Conservation (phyloP, 2,329 filamentous ascomycete species). For the Massarina eburnea region DNA sequence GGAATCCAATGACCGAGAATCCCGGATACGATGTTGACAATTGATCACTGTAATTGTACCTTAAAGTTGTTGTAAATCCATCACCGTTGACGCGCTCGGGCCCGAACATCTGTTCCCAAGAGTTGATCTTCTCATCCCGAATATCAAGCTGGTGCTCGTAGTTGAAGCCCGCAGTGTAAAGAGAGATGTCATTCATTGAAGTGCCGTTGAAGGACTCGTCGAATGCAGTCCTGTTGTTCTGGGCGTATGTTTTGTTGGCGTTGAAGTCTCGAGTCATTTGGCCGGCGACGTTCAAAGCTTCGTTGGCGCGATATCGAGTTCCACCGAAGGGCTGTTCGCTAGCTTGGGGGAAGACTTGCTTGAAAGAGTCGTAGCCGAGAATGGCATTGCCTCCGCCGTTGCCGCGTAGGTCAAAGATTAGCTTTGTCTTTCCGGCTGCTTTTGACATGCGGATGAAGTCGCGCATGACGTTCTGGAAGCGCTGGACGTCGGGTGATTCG, state of each 20-base stretch:
- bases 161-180: slow-evolving; percentile 33
- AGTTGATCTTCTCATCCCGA: slow-evolving; percentile 30
- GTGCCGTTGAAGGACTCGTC: slow-evolving; percentile 22
- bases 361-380: slow-evolving; percentile 51
- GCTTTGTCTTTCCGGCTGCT: slow-evolving; percentile 56
- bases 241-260: slow-evolving; percentile 29
- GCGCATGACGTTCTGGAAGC: slow-evolving; percentile 45
- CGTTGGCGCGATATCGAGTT: slow-evolving; percentile 51
- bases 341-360: slow-evolving; percentile 55
- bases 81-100: slow-evolving; percentile 35
- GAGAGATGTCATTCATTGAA: slow-evolving; percentile 24
- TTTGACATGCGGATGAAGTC: slow-evolving; percentile 53
- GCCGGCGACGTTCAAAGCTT: slow-evolving; percentile 41
- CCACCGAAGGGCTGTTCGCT: slow-evolving; percentile 47
- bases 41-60: slow-evolving; percentile 42
- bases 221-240: slow-evolving; percentile 32
- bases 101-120: slow-evolving; percentile 42
- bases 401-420: slow-evolving; percentile 64
- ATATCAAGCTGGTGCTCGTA: slow-evolving; percentile 35
- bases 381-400: slow-evolving; percentile 60
- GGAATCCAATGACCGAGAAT: slow-evolving; percentile 35
- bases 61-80: slow-evolving; percentile 37
- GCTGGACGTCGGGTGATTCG: slow-evolving; percentile 27
- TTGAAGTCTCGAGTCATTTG: slow-evolving; percentile 34
- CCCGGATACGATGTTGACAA: slow-evolving; percentile 30